These are phyloP conservation scores for Eucalyptus urophylla DNA, from an alignment of 345 rosid genomes.

Conservation along the genomic window DNA sequence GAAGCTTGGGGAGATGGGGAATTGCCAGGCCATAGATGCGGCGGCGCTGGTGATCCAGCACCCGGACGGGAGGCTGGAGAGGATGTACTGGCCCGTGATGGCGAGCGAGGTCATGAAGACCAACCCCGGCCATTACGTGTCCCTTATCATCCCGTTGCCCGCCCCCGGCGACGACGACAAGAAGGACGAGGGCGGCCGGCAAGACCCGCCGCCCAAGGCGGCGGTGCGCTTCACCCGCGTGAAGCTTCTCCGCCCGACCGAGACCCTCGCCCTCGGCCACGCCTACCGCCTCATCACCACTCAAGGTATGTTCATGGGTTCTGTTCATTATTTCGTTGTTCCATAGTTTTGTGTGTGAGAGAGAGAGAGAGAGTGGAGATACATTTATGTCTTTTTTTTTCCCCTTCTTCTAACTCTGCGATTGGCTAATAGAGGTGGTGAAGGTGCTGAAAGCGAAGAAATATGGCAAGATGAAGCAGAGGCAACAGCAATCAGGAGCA, in stretches of 20 bases:
- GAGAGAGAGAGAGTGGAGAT: not conserved
- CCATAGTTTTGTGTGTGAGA: not conserved
- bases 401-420: not conserved
- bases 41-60: constrained; percentile 95
- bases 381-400: not conserved
- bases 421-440: constrained; percentile 49
- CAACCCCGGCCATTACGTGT: constrained; percentile 92
- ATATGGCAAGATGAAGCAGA: constrained; percentile 45
- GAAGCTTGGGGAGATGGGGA: constrained; percentile 42
- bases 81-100: constrained; percentile 52
- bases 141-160: constrained; percentile 78
- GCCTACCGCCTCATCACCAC: constrained; percentile 91
- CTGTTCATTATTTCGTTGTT: not conserved
- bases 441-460: constrained; percentile 78
- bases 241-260: constrained; percentile 79
- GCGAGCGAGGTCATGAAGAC: constrained; percentile 70
- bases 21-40: constrained; percentile 94
- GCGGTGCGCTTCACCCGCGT: constrained; percentile 67
- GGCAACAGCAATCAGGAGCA: constrained; percentile 23
- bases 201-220: not conserved
- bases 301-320: constrained; percentile 39
- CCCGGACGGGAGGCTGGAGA: constrained; percentile 73
- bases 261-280: constrained; percentile 81
- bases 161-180: constrained; percentile 9
- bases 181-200: not conserved